A percentile compares a stretch with the other conserved stretches of the same genome.
phyloP scores from a whole-genome alignment of 495 filamentous ascomycete species.

The Penicillium egyptiacum region DNA sequence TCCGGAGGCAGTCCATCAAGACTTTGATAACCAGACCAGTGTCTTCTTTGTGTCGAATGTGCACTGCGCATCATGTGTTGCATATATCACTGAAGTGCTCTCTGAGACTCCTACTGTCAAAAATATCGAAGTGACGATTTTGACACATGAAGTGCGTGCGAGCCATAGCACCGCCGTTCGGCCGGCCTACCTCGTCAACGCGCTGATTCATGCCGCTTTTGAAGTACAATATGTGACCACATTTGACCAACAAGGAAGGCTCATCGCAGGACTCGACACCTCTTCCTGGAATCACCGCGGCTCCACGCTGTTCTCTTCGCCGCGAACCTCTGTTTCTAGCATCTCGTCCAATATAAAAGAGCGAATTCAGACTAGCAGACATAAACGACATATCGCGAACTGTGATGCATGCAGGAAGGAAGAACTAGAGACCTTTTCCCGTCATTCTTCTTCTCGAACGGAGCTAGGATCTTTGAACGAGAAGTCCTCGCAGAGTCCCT shows the following conservation, averaged over 20 bases:
- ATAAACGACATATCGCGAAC: constrained; percentile 43
- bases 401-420: constrained; percentile 53
- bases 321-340: constrained; percentile 24
- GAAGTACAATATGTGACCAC: constrained; percentile 51
- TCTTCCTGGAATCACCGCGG: constrained; percentile 33
- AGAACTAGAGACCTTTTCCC: constrained; percentile 17
- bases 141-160: constrained; percentile 47
- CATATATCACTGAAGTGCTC: constrained; percentile 47
- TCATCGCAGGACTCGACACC: constrained; percentile 38
- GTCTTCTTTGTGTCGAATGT: constrained; percentile 51
- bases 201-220: constrained; percentile 51
- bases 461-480: constrained; percentile 12
- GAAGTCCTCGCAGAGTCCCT: constrained; percentile 13
- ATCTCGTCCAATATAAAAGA: constrained; percentile 30
- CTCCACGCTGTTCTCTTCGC: constrained; percentile 25
- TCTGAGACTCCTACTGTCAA: constrained; percentile 33
- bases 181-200: constrained; percentile 36
- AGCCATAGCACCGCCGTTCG: constrained; percentile 32
- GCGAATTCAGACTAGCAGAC: constrained; percentile 20
- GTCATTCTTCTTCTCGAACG: constrained; percentile 7
- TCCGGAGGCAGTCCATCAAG: constrained; percentile 11
- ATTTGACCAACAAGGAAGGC: constrained; percentile 30
- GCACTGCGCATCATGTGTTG: constrained; percentile 55
- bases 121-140: constrained; percentile 45
- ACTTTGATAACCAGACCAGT: constrained; percentile 26